Percentiles rank a stretch among this genome's conserved stretches.
phyloP scores from a whole-genome alignment of 2,329 filamentous ascomycete genomes.

The Stagonosporopsis rhizophila region DNA sequence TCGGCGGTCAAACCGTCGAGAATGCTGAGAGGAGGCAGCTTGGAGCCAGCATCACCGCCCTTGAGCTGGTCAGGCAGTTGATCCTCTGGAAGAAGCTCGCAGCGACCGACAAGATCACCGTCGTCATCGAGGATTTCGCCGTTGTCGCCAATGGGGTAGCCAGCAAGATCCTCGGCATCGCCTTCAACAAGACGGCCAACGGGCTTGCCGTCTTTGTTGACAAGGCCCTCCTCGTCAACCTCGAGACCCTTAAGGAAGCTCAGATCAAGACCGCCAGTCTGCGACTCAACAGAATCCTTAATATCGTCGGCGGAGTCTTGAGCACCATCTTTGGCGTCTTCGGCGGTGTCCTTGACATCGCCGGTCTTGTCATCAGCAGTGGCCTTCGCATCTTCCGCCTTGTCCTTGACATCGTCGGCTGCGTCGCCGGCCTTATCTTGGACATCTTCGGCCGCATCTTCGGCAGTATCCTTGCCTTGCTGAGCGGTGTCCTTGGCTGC shows the following conservation, averaged over 20 bases:
- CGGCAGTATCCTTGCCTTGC: constrained; percentile 45
- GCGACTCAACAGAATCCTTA: constrained; percentile 38
- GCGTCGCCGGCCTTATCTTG: constrained; percentile 39
- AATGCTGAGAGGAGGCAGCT: constrained; percentile 55
- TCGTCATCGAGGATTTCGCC: constrained; percentile 64
- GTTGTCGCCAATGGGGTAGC: constrained; percentile 61
- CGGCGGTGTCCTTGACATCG: constrained; percentile 32
- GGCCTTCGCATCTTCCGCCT: constrained; percentile 30
- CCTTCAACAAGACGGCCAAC: constrained; percentile 60
- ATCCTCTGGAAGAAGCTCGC: constrained; percentile 57
- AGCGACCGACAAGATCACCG: constrained; percentile 62
- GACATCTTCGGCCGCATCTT: constrained; percentile 41
- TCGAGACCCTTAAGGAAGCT: constrained; percentile 58
- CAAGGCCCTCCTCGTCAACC: constrained; percentile 62
- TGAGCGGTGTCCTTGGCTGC: constrained; percentile 42
- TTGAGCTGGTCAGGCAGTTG: constrained; percentile 50
- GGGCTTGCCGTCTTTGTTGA: constrained; percentile 58
- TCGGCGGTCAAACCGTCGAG: constrained; percentile 58
- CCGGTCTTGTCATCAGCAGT: constrained; percentile 29
- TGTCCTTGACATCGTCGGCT: constrained; percentile 42
- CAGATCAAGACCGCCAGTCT: constrained; percentile 51
- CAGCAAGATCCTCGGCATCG: constrained; percentile 60
- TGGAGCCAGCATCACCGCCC: constrained; percentile 43
- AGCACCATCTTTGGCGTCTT: constrained; percentile 41
- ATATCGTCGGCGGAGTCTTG: constrained; percentile 42